Evolutionary conservation across 164 flowering plant species (phyloP).

Genomic region (Vitis vinifera): DNA sequence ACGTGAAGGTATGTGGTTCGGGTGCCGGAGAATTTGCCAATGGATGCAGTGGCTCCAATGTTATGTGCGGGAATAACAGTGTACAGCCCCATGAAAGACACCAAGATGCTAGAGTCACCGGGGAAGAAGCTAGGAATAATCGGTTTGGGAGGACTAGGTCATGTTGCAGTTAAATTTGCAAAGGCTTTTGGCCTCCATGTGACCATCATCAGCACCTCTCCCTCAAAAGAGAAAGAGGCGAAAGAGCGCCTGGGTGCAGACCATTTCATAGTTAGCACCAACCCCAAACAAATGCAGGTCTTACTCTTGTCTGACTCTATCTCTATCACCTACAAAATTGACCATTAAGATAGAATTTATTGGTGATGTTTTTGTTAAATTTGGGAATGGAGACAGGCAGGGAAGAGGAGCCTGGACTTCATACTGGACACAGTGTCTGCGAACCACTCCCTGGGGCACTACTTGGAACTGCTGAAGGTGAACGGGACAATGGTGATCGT

Average conservation of each 20-base stretch:
- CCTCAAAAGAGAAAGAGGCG: conserved; percentile 68
- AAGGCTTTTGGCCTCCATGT: conserved; percentile 82
- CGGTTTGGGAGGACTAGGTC: conserved; percentile 84
- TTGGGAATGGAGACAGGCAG: conserved; percentile 41
- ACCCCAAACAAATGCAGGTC: conserved; percentile 59
- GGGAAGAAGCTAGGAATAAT: conserved; percentile 66
- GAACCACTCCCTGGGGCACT: conserved; percentile 48
- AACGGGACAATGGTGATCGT: conserved; percentile 57
- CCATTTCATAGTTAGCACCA: conserved; percentile 61
- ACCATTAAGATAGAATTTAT: too few relatives aligned
- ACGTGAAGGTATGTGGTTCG: conserved; percentile 56
- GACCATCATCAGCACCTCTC: conserved; percentile 78
- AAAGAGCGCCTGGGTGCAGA: conserved; percentile 61
- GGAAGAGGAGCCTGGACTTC: conserved; percentile 48
- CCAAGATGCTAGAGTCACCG: conserved; percentile 33
- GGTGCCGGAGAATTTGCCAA: conserved; percentile 55
- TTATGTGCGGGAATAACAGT: conserved; percentile 80
- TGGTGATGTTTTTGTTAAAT: not conserved
- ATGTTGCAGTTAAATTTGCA: conserved; percentile 69
- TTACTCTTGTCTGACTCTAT: not conserved
- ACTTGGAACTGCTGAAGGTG: conserved; percentile 52
- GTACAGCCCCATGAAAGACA: conserved; percentile 66
- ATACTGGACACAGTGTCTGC: conserved; percentile 68
- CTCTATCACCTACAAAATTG: not conserved
- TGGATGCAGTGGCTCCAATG: conserved; percentile 74